A percentile compares a stretch with the other conserved stretches of the same genome.
Evolutionary conservation across 371 early-diverging fungal genomes (phyloP).

Genomic region (Aphelidium insulamus): DNA sequence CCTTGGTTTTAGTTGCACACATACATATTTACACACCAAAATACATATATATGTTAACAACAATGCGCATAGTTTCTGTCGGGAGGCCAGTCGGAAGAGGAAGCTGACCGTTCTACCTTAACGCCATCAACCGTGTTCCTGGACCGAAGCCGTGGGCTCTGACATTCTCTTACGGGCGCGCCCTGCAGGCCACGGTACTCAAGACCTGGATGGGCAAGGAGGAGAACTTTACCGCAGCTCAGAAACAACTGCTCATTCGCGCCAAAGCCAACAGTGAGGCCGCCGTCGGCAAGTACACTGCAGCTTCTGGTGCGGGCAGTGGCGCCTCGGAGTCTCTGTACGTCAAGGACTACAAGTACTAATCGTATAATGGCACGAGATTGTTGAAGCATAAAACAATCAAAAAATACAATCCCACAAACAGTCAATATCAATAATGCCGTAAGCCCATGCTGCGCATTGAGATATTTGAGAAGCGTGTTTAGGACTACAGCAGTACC

Average conservation of each 20-base stretch:
- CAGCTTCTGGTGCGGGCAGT: conserved; percentile 7
- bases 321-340: conserved; percentile 13
- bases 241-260: conserved; percentile 17
- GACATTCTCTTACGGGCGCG: conserved; percentile 43
- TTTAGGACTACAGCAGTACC: no score
- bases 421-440: no score
- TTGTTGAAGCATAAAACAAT: neutral
- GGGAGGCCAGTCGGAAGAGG: conserved; percentile 38
- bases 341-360: conserved; percentile 21
- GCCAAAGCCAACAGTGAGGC: conserved; percentile 28
- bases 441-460: no score
- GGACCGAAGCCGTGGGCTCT: conserved; percentile 23
- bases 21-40: no score
- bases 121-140: conserved; percentile 19
- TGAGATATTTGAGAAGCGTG: no score
- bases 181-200: conserved; percentile 29
- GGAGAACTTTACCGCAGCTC: conserved; percentile 28
- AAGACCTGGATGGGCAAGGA: conserved; percentile 28
- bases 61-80: no score
- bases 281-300: conserved; percentile 15
- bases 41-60: no score
- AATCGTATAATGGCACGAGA: no score
- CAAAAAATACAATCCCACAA: no score
- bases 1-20: no score
- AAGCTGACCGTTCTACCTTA: conserved; percentile 29